Evolutionary conservation across 495 filamentous ascomycete species (phyloP), one percentile per base, ranked within the genome.

Genomic region (Podospora pseudoanserina): DNA sequence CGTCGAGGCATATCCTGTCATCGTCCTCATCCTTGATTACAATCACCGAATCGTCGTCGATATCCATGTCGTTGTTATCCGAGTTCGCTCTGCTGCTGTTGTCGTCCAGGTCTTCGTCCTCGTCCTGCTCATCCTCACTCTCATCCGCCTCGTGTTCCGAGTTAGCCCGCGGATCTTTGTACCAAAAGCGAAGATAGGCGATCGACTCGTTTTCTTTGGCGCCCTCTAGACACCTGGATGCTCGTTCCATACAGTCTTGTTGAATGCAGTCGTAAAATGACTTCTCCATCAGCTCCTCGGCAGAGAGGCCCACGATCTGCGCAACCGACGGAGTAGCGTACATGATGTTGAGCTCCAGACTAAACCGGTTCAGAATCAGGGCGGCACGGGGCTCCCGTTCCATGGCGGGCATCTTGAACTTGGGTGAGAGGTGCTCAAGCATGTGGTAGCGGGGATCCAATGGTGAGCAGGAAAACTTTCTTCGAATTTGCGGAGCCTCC

Each of bases 161-260:
- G 23, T 77, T 74, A 65, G 72, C 70, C 65, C 85, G 82, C 30
- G 92, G 92, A 77, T 96, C 90, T 44, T 91, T 85, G 76, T 89
- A 94, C 85, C 87, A 92, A 74, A 97, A 97, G n/a, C 93, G 90
- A 63, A 97, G 82, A 72, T 97, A 97, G 16, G 93, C 92, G 71
- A 97, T 96, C 15, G 93, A 96, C 70, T 96, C 92, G 71, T 97
- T 96, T n/a, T 88, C 89, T 75, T 97, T 96, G 6, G 93, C 93
- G 70, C 88, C 89, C 74, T 96, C 92, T 57, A 97, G 78, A 70
- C 89, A 92, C 67, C 87, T 84, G 15, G 93, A 86, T 16, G 91
- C 92, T 71, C 93, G 90, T 16, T 83, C 79, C 26, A 94, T 78
- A 70, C 91, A 94, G 66, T 91, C 89, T 69, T 90, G 87, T 60